Base-by-base conservation (phyloP, 1,284 basidiomycete species). In the Spongiforma sp. region DNA sequence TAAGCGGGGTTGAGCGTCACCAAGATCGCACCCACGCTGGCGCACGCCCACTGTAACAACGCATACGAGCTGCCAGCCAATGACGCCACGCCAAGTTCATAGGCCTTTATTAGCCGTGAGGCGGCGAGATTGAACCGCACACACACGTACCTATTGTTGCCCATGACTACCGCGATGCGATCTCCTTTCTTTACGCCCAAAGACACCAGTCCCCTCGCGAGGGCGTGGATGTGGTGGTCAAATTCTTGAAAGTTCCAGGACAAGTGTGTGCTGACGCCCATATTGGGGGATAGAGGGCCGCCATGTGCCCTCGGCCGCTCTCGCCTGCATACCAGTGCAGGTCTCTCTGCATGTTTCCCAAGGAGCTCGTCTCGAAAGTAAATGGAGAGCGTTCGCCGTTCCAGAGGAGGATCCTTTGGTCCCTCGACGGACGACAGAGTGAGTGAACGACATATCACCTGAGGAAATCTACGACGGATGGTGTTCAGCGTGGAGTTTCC, bases 1-100 rank as follows among this genome's bases (percentile, higher is more conserved):
- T 94, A 95, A 1, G 93, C 91, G 10, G 93, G 93, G 70, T 95
- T 95, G 54, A 95, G 81, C 5, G 93, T 94, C 15, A 93, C 91
- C 33, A 94, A 77, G 54, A 94, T 88, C 10, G 91, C 92, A 26
- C 93, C 93, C 56, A 94, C 84, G 61, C 86, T 86, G 32, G 93
- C 90, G 68, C 89, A 90, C 10, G 93, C 93, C 93, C 93, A 94
- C 71, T 95, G 93, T 37, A 94, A 76, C 77, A 86, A 83, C 2
- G 90, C 93, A 74, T 95, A 95, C 19, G 90, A 83, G 69, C 92
- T 94, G 66, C 41, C 34, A 30, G 21, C 32, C 8, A 15, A 24
- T 32, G 36, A 34, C 32, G 21, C 17, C 32, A 3, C 15, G 28
- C n/a, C 9, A 33, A 55, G 33, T 36, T n/a, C n/a, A n/a, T n/a